Conservation (phyloP, 169 alveolate species). For the Miamiensis avidus region DNA sequence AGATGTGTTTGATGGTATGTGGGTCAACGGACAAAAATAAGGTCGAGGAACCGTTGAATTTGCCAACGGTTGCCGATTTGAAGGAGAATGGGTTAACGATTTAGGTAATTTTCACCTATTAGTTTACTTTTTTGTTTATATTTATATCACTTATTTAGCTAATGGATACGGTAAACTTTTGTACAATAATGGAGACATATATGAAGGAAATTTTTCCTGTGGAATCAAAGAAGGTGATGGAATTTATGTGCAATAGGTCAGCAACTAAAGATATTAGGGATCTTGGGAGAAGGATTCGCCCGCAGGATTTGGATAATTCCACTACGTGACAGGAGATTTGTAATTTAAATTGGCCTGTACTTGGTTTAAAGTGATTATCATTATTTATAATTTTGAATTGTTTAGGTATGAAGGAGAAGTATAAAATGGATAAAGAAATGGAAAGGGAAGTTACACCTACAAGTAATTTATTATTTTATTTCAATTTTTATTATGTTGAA, state of each 20-base stretch:
- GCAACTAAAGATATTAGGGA: conserved; percentile 6
- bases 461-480: background rate
- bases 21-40: conserved; percentile 25
- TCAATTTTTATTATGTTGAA: background rate
- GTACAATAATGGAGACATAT: conserved; percentile 35
- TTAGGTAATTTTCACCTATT: background rate
- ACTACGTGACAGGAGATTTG: conserved; percentile 17
- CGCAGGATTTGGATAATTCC: conserved; percentile 9
- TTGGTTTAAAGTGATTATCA: background rate
- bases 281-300: conserved; percentile 1
- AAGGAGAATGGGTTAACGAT: conserved; percentile 39
- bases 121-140: background rate
- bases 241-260: background rate
- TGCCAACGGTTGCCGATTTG: conserved; percentile 16
- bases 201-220: conserved; percentile 41
- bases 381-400: background rate
- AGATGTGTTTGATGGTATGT: conserved; percentile 25
- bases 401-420: conserved; percentile 7
- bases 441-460: conserved; percentile 18
- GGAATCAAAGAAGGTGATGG: conserved; percentile 33
- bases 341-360: background rate
- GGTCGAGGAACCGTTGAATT: conserved; percentile 25
- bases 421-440: conserved; percentile 7
- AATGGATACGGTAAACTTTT: conserved; percentile 29
- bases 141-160: background rate